Conservation (phyloP, 2,329 filamentous ascomycete species). For the Botrytis medusae region DNA sequence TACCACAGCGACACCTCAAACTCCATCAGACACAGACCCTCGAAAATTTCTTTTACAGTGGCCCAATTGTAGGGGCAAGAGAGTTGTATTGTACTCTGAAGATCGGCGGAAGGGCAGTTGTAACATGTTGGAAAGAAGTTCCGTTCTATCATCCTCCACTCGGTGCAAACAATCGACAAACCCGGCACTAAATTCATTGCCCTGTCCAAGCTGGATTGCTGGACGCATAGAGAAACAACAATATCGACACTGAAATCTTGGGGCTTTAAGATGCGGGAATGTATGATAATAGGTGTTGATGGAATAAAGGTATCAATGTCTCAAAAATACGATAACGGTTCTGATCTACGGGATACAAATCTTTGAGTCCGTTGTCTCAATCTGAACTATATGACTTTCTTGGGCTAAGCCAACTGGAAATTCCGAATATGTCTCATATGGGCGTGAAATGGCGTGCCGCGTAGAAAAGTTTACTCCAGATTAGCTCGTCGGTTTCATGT, state of each 20-base stretch:
- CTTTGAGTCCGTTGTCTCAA: no score
- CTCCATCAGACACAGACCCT: background rate
- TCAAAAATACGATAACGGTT: no score
- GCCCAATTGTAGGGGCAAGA: slow-evolving; percentile 62
- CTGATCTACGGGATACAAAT: no score
- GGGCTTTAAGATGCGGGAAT: background rate
- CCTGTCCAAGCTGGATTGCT: background rate
- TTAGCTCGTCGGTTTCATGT: no score
- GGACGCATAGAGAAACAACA: background rate
- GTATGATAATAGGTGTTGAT: background rate
- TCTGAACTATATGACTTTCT: no score
- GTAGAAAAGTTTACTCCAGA: no score
- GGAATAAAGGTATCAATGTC: background rate
- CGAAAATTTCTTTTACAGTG: slow-evolving; percentile 8
- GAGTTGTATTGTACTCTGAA: slow-evolving; percentile 85
- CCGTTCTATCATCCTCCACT: background rate
- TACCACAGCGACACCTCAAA: background rate
- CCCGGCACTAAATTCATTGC: background rate
- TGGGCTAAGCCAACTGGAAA: no score
- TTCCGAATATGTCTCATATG: no score
- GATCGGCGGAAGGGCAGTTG: slow-evolving; percentile 69
- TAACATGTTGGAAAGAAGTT: slow-evolving; percentile 10
- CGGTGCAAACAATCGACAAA: background rate
- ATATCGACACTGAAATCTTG: background rate
- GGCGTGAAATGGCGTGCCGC: no score